Conservation (phyloP, 345 rosid genomes). For the Raphanus raphanistrum region DNA sequence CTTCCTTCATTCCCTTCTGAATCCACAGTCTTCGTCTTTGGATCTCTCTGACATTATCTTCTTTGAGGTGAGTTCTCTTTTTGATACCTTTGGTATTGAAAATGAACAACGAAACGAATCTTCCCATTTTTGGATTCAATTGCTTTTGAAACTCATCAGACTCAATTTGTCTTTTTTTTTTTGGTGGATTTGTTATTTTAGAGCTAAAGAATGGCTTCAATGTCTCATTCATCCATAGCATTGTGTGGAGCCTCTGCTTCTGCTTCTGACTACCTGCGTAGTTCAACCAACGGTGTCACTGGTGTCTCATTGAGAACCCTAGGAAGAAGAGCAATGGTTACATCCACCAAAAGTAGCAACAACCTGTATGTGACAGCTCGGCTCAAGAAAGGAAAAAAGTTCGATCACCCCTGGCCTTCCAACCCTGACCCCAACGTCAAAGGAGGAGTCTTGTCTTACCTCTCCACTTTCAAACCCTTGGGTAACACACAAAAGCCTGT, state of each 20-base stretch:
- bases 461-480: slow-evolving; percentile 78
- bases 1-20: slow-evolving; percentile 11
- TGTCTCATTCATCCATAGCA: slow-evolving; percentile 53
- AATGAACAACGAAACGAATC: slow-evolving; percentile 14
- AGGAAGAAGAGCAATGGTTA: slow-evolving; percentile 46
- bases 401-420: slow-evolving; percentile 87
- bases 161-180: slow-evolving; percentile 10
- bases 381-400: slow-evolving; percentile 81
- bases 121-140: not conserved
- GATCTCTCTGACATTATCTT: slow-evolving; percentile 18
- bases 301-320: slow-evolving; percentile 61
- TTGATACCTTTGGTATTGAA: slow-evolving; percentile 4
- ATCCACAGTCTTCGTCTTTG: slow-evolving; percentile 1
- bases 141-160: not conserved
- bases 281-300: slow-evolving; percentile 56
- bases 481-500: slow-evolving; percentile 75
- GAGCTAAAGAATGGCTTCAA: slow-evolving; percentile 50
- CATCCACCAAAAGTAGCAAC: slow-evolving; percentile 35
- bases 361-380: slow-evolving; percentile 48
- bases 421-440: slow-evolving; percentile 92
- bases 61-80: slow-evolving; percentile 34
- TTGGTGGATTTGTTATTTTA: not conserved
- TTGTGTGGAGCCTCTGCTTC: slow-evolving; percentile 56
- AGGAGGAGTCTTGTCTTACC: slow-evolving; percentile 79
- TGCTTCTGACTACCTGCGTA: slow-evolving; percentile 78